These are phyloP conservation scores for Takashimella tepidaria DNA, from an alignment of 1,284 basidiomycete genomes.

Conservation along the genomic window DNA sequence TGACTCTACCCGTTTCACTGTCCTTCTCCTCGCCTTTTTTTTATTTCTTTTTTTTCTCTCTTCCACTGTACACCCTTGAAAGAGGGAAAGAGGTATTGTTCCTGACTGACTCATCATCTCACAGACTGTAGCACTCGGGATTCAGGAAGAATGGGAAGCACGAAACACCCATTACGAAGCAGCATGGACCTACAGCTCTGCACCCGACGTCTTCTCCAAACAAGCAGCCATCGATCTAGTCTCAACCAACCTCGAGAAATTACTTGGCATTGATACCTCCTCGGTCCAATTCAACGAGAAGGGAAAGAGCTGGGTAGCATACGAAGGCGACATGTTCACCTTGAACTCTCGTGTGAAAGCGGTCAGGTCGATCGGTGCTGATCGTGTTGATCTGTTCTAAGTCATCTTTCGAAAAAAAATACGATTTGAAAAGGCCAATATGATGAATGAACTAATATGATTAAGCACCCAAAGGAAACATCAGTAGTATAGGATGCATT, in stretches of 20 bases:
- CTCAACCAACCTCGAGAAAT: slow-evolving; percentile 59
- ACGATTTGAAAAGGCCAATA: too few relatives aligned
- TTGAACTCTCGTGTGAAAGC: slow-evolving; percentile 34
- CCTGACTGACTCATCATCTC: too few relatives aligned
- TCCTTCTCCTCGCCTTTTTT: not conserved
- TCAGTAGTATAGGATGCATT: too few relatives aligned
- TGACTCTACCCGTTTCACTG: not conserved
- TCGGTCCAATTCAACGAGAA: slow-evolving; percentile 5
- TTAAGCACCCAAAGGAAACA: too few relatives aligned
- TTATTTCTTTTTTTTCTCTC: too few relatives aligned
- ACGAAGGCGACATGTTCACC: slow-evolving; percentile 48
- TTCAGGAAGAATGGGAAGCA: slow-evolving; percentile 58
- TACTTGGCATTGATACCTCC: slow-evolving; percentile 54
- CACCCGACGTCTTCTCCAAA: slow-evolving; percentile 53
- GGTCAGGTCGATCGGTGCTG: slow-evolving; percentile 20
- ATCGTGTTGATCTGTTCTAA: slow-evolving; percentile 29
- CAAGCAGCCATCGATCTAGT: slow-evolving; percentile 58
- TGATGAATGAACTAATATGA: too few relatives aligned
- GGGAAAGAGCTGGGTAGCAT: slow-evolving; percentile 60
- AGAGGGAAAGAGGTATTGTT: too few relatives aligned
- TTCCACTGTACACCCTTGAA: too few relatives aligned
- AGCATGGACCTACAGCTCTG: slow-evolving; percentile 56
- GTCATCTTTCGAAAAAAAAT: not conserved
- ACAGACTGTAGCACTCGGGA: slow-evolving; percentile 63
- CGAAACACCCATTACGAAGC: slow-evolving; percentile 66